A percentile compares a stretch with the other conserved stretches of the same genome.
phyloP scores from a whole-genome alignment of 495 filamentous ascomycete species.

The Bombardia bombarda region DNA sequence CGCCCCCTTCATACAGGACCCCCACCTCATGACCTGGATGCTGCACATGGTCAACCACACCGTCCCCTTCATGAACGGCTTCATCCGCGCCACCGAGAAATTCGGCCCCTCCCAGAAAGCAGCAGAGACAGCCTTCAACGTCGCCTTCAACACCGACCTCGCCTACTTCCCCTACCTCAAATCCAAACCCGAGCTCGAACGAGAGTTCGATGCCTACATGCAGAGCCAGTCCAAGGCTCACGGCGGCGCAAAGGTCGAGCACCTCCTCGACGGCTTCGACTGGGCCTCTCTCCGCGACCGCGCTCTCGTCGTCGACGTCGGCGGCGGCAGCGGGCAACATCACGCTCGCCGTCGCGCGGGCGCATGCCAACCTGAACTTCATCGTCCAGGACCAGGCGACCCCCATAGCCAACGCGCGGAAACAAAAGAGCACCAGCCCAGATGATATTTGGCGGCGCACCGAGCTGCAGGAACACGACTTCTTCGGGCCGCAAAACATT shows the following conservation, averaged over 20 bases:
- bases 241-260: neutral
- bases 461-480: constrained; percentile 33
- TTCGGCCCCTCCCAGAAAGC: neutral
- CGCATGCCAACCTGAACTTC: neutral
- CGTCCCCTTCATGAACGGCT: neutral
- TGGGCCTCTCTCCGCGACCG: neutral
- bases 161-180: neutral
- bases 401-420: neutral
- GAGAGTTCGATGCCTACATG: neutral
- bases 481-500: constrained; percentile 39
- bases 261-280: neutral
- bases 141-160: neutral
- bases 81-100: neutral
- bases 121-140: neutral
- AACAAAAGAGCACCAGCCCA: neutral
- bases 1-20: neutral
- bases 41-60: neutral
- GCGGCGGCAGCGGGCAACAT: neutral
- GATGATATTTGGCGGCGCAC: too few species aligned
- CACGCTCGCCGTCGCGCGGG: neutral
- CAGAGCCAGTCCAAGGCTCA: neutral
- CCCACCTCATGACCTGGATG: neutral
- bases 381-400: neutral
- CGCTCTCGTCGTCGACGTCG: neutral
- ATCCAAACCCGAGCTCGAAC: neutral